Base-by-base conservation (phyloP, 345 rosid species). In the Sonneratia caseolaris region DNA sequence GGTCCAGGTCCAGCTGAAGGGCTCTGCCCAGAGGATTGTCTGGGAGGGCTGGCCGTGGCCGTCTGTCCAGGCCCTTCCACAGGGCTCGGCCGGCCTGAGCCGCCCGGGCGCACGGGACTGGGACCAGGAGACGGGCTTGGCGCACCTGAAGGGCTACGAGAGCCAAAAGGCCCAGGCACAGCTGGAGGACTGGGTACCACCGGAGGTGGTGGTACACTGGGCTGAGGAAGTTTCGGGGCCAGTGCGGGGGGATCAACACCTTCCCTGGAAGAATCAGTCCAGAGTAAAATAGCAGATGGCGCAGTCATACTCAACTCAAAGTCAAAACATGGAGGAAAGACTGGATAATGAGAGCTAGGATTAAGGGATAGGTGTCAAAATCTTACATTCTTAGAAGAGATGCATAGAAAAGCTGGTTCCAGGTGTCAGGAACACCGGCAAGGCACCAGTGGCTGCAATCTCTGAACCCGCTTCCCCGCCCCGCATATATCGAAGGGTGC, bases 401-500 rank as follows among this genome's bases (percentile, higher is more conserved):
- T 12, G 83, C 45, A 76, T 86, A 85, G 22, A 91, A 72, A 15
- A 91, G 84, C 71, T 88, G 85, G 73, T 91, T 91, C 96, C 93
- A 91, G 5, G 83, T 72, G 73, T 89, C 93, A 0, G 91, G 97
- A 76, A 84, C 83, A 45, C 97, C 96, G 1, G 93, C 82, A 2
- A 89, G 83, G 71, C 97, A 88, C 97, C 96, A 92, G 68, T 92
- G 97, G 76, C 92, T 86, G 75, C 96, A 92, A 69, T 92, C 93
- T 0, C 53, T 37, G 0, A 73, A 56, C 1, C 42, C 22, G 6
- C 4, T 9, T 49, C 81, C 86, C 2, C 48, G 11, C 57, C 83
- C 83, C 3, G 86, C 64, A 10, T 84, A 92, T 38, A 75, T 64
- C 0, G 93, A 86, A 40, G 92, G 91, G 66, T 89, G 93, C 3